phyloP scores from a whole-genome alignment of 129 eudicot genomes.

The Lactuca saligna region DNA sequence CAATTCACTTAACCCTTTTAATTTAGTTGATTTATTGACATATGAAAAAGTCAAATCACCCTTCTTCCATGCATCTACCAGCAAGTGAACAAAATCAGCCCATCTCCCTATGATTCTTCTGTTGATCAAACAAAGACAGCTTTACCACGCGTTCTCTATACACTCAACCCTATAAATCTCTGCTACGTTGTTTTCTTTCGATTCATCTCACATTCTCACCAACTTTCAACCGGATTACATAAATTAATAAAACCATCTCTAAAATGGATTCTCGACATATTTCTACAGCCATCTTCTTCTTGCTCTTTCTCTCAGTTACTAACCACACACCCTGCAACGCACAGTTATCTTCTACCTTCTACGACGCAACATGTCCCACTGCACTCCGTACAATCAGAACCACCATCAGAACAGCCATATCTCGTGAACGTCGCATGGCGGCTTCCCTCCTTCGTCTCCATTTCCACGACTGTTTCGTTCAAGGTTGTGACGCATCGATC shows the following conservation, averaged over 20 bases:
- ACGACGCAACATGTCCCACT: too few species aligned
- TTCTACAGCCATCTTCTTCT: background rate
- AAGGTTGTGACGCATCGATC: too few species aligned
- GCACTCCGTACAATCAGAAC: too few species aligned
- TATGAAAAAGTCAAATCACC: constrained; percentile 8
- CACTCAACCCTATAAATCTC: background rate
- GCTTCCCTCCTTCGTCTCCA: too few species aligned
- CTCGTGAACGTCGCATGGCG: too few species aligned
- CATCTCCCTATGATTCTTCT: background rate
- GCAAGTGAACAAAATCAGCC: constrained; percentile 12
- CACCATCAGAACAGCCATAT: too few species aligned
- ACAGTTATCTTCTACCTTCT: too few species aligned
- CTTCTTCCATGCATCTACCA: constrained; percentile 20
- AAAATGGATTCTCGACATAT: constrained; percentile 14
- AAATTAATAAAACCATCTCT: background rate
- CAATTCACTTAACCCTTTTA: background rate
- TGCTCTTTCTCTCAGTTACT: constrained; percentile 10
- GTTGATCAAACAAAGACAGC: constrained; percentile 29
- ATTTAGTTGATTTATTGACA: constrained; percentile 5
- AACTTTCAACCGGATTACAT: background rate
- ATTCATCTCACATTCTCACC: background rate
- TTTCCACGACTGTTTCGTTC: too few species aligned
- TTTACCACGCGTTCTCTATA: constrained; percentile 9
- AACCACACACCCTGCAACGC: background rate
- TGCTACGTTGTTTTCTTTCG: background rate